Evolutionary conservation across 2,329 filamentous ascomycete genomes (phyloP).

Genomic region (Aureobasidium lini): DNA sequence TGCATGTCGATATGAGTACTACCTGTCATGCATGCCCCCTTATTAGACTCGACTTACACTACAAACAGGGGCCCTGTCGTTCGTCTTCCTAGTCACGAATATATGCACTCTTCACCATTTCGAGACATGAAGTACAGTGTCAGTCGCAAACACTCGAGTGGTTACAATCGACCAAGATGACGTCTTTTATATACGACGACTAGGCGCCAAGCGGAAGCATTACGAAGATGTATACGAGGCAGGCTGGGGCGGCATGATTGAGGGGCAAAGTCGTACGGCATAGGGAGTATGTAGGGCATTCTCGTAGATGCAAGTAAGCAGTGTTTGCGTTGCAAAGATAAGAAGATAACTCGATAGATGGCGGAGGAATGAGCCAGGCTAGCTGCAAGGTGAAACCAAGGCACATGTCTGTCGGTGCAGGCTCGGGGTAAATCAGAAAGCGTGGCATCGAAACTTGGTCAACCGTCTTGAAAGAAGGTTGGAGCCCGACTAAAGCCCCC

Average conservation of each 20-base stretch:
- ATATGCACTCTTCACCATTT: background rate
- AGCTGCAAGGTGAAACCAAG: background rate
- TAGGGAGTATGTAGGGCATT: background rate
- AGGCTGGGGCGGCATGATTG: background rate
- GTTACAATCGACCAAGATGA: background rate
- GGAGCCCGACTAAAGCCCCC: background rate
- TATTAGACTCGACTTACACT: background rate
- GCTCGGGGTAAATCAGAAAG: background rate
- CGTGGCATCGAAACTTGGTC: constrained; percentile 6
- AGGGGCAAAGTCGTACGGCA: background rate
- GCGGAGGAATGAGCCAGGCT: background rate
- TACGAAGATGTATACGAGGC: constrained; percentile 2
- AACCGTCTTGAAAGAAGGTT: background rate
- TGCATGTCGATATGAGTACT: background rate
- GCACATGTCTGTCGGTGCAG: background rate
- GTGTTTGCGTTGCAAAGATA: background rate
- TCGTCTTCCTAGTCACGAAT: background rate
- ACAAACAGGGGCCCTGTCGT: background rate
- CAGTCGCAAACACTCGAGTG: background rate
- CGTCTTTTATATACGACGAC: background rate
- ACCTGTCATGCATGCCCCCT: background rate
- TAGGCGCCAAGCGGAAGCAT: constrained; percentile 1
- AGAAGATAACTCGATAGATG: background rate
- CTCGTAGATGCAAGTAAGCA: constrained; percentile 1
- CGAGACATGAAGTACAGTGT: background rate